Evolutionary conservation across 2,329 filamentous ascomycete species (phyloP).

Genomic region (Paradendryphiella salina): DNA sequence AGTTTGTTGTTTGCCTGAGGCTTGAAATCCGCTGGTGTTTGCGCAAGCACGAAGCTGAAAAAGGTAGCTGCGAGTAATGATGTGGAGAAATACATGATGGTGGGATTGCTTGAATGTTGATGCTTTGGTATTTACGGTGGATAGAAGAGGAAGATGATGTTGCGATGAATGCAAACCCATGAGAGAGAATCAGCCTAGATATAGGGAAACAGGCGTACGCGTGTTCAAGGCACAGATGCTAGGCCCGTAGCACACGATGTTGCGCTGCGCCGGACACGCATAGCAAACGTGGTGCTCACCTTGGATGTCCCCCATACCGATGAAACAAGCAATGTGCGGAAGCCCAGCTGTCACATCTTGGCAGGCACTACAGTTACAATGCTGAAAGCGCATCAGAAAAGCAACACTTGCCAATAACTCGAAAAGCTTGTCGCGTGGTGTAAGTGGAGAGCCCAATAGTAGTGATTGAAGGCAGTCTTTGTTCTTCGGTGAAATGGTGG

Average conservation of each 20-base stretch:
- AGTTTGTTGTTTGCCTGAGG: slow-evolving; percentile 35
- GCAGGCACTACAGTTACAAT: slow-evolving; percentile 23
- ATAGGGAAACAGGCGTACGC: slow-evolving; percentile 23
- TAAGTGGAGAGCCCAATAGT: no score
- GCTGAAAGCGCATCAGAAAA: slow-evolving; percentile 8
- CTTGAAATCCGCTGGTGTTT: slow-evolving; percentile 39
- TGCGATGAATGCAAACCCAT: background rate
- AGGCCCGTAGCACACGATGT: slow-evolving; percentile 26
- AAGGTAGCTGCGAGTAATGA: slow-evolving; percentile 31
- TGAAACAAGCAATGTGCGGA: slow-evolving; percentile 42
- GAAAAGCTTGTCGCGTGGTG: background rate
- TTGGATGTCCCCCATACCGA: slow-evolving; percentile 15
- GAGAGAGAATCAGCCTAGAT: slow-evolving; percentile 17
- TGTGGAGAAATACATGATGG: slow-evolving; percentile 31
- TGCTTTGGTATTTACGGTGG: background rate
- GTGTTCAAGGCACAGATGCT: slow-evolving; percentile 22
- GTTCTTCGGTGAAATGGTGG: no score
- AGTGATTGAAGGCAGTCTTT: no score
- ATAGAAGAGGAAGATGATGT: background rate
- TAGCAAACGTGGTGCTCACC: slow-evolving; percentile 20
- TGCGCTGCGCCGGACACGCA: slow-evolving; percentile 22
- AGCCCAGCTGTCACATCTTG: slow-evolving; percentile 24
- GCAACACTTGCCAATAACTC: background rate
- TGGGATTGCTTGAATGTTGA: background rate
- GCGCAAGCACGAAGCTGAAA: slow-evolving; percentile 35